Percentiles rank a stretch among this genome's conserved stretches.
These are phyloP conservation scores for Phaeosphaeria sp. DNA, from an alignment of 2,329 filamentous ascomycete species.

Conservation along the genomic window DNA sequence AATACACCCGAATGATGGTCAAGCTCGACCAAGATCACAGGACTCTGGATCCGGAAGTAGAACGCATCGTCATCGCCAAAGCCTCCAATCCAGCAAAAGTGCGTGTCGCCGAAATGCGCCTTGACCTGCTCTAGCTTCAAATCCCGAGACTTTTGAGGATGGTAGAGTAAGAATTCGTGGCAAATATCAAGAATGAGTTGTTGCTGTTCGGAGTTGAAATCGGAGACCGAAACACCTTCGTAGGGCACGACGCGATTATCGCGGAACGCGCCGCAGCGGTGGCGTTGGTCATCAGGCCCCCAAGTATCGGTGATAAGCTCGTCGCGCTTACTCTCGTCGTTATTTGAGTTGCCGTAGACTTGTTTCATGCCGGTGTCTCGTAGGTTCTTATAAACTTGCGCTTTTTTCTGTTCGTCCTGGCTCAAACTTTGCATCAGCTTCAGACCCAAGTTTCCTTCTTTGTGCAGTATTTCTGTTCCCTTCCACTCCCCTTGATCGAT, in stretches of 20 bases:
- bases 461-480: conserved; percentile 70
- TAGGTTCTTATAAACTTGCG: conserved; percentile 66
- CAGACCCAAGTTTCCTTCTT: conserved; percentile 70
- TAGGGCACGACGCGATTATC: conserved; percentile 80
- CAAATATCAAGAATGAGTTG: conserved; percentile 64
- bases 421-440: conserved; percentile 71
- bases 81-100: conserved; percentile 80
- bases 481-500: conserved; percentile 69
- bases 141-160: conserved; percentile 63
- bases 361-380: conserved; percentile 70
- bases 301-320: conserved; percentile 64
- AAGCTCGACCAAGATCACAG: conserved; percentile 76
- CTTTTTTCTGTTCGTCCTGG: conserved; percentile 53
- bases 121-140: conserved; percentile 63
- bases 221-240: conserved; percentile 66
- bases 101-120: conserved; percentile 70
- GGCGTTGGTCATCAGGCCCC: conserved; percentile 82
- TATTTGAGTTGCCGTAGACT: conserved; percentile 36
- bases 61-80: conserved; percentile 72
- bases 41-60: conserved; percentile 79
- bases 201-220: conserved; percentile 59
- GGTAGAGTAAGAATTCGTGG: conserved; percentile 71
- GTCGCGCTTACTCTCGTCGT: conserved; percentile 37
- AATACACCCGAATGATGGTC: conserved; percentile 84
- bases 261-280: conserved; percentile 77